Evolutionary conservation across 345 rosid species (phyloP).

Genomic region (Aquilaria yunnanensis): DNA sequence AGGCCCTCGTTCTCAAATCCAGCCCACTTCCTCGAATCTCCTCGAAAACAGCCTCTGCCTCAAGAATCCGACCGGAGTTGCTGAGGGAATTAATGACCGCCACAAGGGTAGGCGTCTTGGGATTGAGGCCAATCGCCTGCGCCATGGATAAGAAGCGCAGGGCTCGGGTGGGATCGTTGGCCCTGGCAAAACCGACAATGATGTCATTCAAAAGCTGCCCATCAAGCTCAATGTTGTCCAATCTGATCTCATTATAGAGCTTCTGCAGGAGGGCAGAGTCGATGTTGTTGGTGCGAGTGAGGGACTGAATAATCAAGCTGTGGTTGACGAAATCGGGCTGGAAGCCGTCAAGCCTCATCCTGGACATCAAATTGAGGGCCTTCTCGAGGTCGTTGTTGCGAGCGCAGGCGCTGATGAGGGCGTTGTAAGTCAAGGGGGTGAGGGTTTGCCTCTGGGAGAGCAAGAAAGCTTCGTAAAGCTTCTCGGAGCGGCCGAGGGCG

Average conservation of each 20-base stretch:
- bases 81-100: conserved; percentile 61
- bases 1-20: conserved; percentile 71
- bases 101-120: conserved; percentile 55
- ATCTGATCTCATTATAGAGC: conserved; percentile 57
- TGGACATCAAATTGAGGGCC: conserved; percentile 76
- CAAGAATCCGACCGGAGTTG: conserved; percentile 50
- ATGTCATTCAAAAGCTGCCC: conserved; percentile 74
- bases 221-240: conserved; percentile 74
- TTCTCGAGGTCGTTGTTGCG: conserved; percentile 78
- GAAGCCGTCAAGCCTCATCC: conserved; percentile 83
- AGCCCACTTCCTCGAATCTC: conserved; percentile 78
- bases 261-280: conserved; percentile 62
- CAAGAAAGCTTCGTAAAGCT: conserved; percentile 88
- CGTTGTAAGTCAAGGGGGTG: conserved; percentile 90
- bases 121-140: conserved; percentile 66
- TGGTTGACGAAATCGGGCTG: conserved; percentile 85
- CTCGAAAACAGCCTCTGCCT: conserved; percentile 94
- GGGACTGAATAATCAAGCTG: conserved; percentile 72
- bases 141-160: conserved; percentile 62
- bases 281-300: conserved; percentile 56
- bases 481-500: conserved; percentile 93
- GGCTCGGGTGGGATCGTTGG: conserved; percentile 66
- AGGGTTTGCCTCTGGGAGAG: conserved; percentile 69
- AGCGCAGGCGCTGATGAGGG: conserved; percentile 83
- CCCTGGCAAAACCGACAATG: conserved; percentile 76